Evolutionary conservation across 257 asterid species (phyloP).

Genomic region (Ligustrum vulgare): DNA sequence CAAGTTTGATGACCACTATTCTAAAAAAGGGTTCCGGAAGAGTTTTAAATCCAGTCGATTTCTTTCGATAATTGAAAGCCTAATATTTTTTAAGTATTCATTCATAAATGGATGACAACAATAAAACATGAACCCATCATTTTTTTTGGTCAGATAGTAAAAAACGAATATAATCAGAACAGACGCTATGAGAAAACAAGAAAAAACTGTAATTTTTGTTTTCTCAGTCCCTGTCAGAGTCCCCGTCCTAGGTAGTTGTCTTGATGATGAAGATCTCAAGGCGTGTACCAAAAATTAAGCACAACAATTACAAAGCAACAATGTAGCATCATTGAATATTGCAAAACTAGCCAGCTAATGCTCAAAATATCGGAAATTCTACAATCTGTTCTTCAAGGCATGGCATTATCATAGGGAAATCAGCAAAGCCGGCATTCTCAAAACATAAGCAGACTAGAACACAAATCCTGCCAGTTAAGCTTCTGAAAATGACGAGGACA

Average conservation of each 20-base stretch:
- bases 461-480: neutral
- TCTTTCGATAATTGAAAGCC: neutral
- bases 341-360: neutral
- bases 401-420: neutral
- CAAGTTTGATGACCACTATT: no score
- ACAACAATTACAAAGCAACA: neutral
- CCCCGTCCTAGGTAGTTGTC: neutral
- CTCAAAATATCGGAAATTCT: neutral
- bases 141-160: neutral
- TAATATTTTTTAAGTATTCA: neutral
- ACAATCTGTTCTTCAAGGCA: neutral
- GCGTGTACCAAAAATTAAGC: neutral
- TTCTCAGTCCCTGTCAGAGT: neutral
- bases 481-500: neutral
- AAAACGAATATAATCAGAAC: neutral
- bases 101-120: neutral
- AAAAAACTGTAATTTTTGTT: neutral
- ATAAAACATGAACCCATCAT: neutral
- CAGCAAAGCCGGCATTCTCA: neutral
- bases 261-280: neutral
- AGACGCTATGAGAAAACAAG: no score
- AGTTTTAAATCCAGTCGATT: no score
- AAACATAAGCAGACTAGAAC: constrained; percentile 1
- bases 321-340: neutral
- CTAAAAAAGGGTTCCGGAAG: no score